Conservation (phyloP, 1,284 basidiomycete genomes). For the Tremellales sp. region DNA sequence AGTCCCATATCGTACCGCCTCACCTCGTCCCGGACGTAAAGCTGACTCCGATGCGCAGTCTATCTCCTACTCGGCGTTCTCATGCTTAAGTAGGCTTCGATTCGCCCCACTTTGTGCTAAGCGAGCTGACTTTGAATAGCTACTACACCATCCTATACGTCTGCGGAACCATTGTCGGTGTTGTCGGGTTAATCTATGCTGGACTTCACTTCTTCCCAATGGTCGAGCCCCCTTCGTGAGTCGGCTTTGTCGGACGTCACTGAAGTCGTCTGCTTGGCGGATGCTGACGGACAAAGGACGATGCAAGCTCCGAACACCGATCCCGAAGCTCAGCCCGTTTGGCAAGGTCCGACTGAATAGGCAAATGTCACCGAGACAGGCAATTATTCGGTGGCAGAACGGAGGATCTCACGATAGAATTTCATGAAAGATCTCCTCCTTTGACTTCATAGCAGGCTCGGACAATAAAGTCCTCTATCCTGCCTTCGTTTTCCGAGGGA, state of each 20-base stretch:
- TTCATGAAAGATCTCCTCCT: too few species aligned
- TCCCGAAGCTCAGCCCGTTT: conserved; percentile 19
- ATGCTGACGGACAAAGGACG: conserved; percentile 6
- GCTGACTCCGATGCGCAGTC: conserved; percentile 22
- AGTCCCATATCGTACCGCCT: conserved; percentile 19
- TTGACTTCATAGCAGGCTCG: too few species aligned
- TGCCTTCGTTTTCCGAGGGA: too few species aligned
- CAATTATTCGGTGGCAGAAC: too few species aligned
- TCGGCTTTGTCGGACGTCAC: conserved; percentile 2
- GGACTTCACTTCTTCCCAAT: conserved; percentile 42
- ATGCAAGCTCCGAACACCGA: conserved; percentile 20
- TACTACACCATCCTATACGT: conserved; percentile 47
- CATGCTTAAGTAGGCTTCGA: conserved; percentile 41
- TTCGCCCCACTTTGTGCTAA: not conserved
- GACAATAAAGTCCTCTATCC: too few species aligned
- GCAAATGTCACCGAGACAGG: not conserved
- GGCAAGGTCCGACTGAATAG: conserved; percentile 22
- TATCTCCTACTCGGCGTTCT: conserved; percentile 48
- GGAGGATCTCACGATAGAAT: too few species aligned
- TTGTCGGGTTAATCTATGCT: conserved; percentile 42
- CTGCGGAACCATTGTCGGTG: conserved; percentile 40
- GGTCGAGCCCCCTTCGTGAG: conserved; percentile 46
- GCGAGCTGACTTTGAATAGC: conserved; percentile 16
- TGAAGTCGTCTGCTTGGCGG: not conserved
- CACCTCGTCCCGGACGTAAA: too few species aligned